Evolutionary conservation across 2,329 filamentous ascomycete genomes (phyloP), one percentile per base, ranked within the genome.

Genomic region (Helotiales sp.): DNA sequence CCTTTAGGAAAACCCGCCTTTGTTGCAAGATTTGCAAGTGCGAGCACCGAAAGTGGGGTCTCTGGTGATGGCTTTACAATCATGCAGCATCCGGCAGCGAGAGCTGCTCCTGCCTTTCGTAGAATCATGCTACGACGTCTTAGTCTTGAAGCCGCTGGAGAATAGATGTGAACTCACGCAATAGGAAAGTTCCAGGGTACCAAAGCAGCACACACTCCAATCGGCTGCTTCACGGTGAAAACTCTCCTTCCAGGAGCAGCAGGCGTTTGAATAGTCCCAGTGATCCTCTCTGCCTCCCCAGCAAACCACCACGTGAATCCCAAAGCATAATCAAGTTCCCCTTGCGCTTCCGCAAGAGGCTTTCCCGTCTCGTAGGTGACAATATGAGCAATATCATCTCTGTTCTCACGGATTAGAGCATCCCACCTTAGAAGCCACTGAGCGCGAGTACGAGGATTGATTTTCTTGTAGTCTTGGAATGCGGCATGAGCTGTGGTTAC

Each of bases 131-230:
- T 66, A 33, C 27, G 8, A 17, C n/a, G 8, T 4, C 10, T 52
- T 52, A 52, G 34, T 19, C 3, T 3, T 27, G 29, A 2, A 19
- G 3, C 5, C 29, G 31, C 19, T 38, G 50, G 6, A 38, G 3
- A 3, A 12, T 12, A 12, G 3, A 7, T 19, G n/a, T 31, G 25
- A 3, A 70, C 72, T 69, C 44, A 77, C 30, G 85, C 85, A 51
- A 88, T 78, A 0, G 86, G 86, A 63, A 89, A 89, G 66, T 90
- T 89, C 87, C 87, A 90, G 4, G 88, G 87, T 1, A 90, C 86
- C 15, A 91, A 74, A 0, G 87, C 87, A 0, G 81, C 87, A 0
- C 82, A 79, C 10, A 89, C 86, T 55, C 88, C 88, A 58, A 90
- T 80, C 0, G 87, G 87, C 71, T 90, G 87, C 75, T 93, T 93